phyloP scores from a whole-genome alignment of 176 grass and related monocot genomes.

The Tillandsia fasciculata region DNA sequence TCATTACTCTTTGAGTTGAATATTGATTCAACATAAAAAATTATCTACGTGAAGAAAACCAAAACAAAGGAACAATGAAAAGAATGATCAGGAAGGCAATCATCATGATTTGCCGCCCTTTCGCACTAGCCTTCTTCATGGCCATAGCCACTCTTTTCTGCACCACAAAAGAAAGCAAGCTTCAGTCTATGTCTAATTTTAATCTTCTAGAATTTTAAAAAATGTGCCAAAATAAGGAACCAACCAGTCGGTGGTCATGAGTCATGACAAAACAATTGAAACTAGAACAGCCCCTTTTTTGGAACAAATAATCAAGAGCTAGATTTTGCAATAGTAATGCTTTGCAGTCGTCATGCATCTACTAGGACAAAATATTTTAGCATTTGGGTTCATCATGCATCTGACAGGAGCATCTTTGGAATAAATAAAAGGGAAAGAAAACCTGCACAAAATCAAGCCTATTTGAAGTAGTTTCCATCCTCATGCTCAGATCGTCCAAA shows the following conservation, averaged over 20 bases:
- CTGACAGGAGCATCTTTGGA: background rate
- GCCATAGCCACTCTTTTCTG: constrained; percentile 97
- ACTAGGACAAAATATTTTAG: too few species aligned
- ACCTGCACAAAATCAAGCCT: constrained; percentile 91
- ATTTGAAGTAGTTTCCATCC: constrained; percentile 88
- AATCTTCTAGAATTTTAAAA: background rate
- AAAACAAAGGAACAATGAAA: constrained; percentile 82
- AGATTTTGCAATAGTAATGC: too few species aligned
- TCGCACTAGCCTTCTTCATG: constrained; percentile 72
- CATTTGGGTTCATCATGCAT: too few species aligned
- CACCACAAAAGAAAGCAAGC: background rate
- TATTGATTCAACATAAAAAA: background rate
- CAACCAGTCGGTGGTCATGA: too few species aligned
- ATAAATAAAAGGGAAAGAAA: background rate
- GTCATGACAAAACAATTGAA: too few species aligned
- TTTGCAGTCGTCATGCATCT: too few species aligned
- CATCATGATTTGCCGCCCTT: constrained; percentile 64
- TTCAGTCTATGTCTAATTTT: background rate
- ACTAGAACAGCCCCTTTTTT: too few species aligned
- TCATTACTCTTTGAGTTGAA: too few species aligned
- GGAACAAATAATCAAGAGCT: too few species aligned
- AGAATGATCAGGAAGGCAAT: constrained; percentile 74
- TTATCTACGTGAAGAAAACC: constrained; percentile 60
- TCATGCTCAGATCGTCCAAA: constrained; percentile 63
- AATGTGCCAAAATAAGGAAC: too few species aligned